A percentile compares a stretch with the other conserved stretches of the same genome.
These are phyloP conservation scores for Neonectria coccinea DNA, from an alignment of 2,329 filamentous ascomycete species.

Conservation along the genomic window DNA sequence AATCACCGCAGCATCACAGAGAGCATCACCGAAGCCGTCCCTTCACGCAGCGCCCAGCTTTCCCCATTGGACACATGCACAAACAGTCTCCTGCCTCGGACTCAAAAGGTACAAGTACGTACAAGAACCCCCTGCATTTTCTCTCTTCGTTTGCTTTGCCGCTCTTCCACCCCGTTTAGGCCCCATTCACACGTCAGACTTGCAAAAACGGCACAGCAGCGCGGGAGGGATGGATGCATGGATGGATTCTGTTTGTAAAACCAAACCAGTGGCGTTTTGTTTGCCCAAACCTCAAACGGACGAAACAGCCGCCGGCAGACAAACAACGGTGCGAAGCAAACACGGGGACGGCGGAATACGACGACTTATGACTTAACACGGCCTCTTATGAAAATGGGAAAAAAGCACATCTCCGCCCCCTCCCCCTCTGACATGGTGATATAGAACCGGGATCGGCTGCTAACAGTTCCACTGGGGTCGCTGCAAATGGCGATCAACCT, in stretches of 20 bases:
- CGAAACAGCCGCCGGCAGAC: constrained; percentile 8
- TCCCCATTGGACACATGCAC: neutral
- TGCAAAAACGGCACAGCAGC: constrained; percentile 15
- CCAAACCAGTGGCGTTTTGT: constrained; percentile 14
- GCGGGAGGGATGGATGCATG: neutral
- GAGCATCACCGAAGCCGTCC: neutral
- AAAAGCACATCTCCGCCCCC: neutral
- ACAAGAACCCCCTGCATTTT: neutral
- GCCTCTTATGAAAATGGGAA: neutral
- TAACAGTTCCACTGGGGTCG: neutral
- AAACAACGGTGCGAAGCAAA: neutral
- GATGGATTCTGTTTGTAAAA: neutral
- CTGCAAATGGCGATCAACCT: constrained; percentile 11
- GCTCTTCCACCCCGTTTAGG: neutral
- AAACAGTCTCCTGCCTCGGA: neutral
- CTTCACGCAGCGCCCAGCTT: neutral
- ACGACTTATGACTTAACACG: neutral
- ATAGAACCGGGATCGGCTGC: constrained; percentile 10
- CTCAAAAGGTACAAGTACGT: neutral
- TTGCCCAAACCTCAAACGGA: constrained; percentile 9
- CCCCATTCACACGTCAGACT: neutral
- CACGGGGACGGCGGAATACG: constrained; percentile 5
- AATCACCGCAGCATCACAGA: neutral
- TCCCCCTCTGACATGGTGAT: constrained; percentile 2
- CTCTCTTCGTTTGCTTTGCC: neutral